Percentiles rank a stretch among this genome's conserved stretches.
Conservation (phyloP, 805 yeast genomes). For the Torulaspora maleeae region DNA sequence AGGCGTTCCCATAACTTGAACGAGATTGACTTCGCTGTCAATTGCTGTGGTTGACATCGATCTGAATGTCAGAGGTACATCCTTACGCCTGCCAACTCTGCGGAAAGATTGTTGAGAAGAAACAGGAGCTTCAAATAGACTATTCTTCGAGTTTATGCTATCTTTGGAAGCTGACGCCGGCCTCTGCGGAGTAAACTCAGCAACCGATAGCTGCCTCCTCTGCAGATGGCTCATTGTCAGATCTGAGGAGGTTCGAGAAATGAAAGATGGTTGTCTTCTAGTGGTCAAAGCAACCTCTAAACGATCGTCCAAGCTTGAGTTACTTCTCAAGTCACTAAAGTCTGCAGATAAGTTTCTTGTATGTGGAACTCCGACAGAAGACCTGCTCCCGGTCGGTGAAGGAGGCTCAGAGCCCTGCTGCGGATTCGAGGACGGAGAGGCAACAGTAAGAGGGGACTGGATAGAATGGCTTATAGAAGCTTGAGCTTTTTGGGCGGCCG, state of each 20-base stretch:
- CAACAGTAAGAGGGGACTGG: neutral
- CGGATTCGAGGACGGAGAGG: neutral
- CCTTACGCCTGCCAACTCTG: constrained; percentile 31
- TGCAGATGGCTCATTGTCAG: constrained; percentile 28
- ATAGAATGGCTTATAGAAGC: constrained; percentile 6
- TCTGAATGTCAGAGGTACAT: neutral
- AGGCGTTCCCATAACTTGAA: constrained; percentile 35
- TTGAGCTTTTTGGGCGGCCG: neutral
- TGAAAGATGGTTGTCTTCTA: constrained; percentile 17
- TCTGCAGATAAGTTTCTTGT: constrained; percentile 5
- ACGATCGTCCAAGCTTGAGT: constrained; percentile 28
- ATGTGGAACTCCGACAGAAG: constrained; percentile 2
- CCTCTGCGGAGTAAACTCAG: constrained; percentile 16
- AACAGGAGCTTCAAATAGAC: neutral
- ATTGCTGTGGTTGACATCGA: neutral
- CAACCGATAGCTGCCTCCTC: constrained; percentile 29
- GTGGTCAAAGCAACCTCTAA: constrained; percentile 20
- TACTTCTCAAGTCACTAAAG: constrained; percentile 16
- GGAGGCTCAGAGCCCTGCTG: constrained; percentile 11
- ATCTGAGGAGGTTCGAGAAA: constrained; percentile 30
- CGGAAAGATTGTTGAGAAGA: constrained; percentile 24
- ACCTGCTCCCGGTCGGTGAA: constrained; percentile 8
- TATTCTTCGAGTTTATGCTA: neutral
- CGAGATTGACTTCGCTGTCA: neutral
- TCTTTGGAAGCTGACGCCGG: neutral